Base-by-base conservation (phyloP, 805 yeast species). In the Starmerella powellii region DNA sequence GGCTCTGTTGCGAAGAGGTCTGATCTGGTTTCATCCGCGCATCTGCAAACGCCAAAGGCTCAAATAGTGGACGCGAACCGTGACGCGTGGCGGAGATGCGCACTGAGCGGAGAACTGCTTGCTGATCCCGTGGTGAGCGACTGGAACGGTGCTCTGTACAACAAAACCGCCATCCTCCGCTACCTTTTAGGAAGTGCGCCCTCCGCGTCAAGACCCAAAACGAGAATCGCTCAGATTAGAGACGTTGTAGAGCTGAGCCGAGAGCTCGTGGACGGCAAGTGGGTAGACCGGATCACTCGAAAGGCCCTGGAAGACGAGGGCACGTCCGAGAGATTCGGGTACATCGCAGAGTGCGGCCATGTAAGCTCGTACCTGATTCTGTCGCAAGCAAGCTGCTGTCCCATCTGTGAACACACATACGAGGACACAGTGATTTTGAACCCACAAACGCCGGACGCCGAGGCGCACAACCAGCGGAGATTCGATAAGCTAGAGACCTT, bases 1-100 rank as follows among this genome's bases (percentile, higher is more conserved):
- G 85, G 87, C 2, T 68, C 82, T 1, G 71, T 79, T 16, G 76
- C 78, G 13, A 71, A 70, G 39, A 63, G 82, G 24, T 66, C 67
- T 45, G 81, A 77, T 46, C 65, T 73, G 11, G 57, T 60, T 10
- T 54, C 49, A 20, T 55, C 19, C 15, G 34, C 11, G 6, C 18
- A 13, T 1, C 19, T 17, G 16, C 8, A n/a, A n/a, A 15, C 10
- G 28, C 8, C 12, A 3, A n/a, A 13, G 13, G 31, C 23, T 4
- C 20, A 15, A 8, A 20, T 5, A 32, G 41, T 24, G 16, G 19
- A 30, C 11, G 26, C 37, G 15, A 35, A 15, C n/a, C 8, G 4
- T 6, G 15, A 23, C 3, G 19, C 41, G 8, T 72, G 78, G 66
- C 60, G 58, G 12, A 64, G 62, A 5, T 82, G 93, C 55, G 57